These are phyloP conservation scores for Phellinidium pouzarii DNA, from an alignment of 1,284 basidiomycete species.

Conservation along the genomic window DNA sequence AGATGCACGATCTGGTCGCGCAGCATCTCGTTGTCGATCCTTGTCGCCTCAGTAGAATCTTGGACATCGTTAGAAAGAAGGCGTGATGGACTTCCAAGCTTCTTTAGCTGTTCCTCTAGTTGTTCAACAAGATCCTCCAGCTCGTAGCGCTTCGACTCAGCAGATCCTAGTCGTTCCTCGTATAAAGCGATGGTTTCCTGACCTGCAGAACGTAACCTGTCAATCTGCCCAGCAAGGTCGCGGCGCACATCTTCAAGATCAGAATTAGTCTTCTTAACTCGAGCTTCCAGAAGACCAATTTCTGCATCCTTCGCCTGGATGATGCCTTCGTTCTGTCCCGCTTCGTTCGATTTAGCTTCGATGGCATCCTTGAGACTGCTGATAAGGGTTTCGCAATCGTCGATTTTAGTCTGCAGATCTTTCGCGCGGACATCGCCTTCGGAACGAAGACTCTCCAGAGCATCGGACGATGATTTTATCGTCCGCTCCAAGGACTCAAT, in stretches of 20 bases:
- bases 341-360: slow-evolving; percentile 45
- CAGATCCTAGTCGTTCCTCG: slow-evolving; percentile 74
- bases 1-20: slow-evolving; percentile 84
- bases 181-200: slow-evolving; percentile 90
- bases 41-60: slow-evolving; percentile 53
- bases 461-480: slow-evolving; percentile 35
- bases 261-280: slow-evolving; percentile 39
- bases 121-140: slow-evolving; percentile 62
- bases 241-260: slow-evolving; percentile 61
- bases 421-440: slow-evolving; percentile 42
- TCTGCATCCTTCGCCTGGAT: slow-evolving; percentile 50
- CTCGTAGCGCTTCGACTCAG: slow-evolving; percentile 71
- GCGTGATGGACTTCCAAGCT: slow-evolving; percentile 32
- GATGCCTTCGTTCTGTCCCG: slow-evolving; percentile 43
- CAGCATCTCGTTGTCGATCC: slow-evolving; percentile 92
- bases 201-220: slow-evolving; percentile 77
- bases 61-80: slow-evolving; percentile 27
- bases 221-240: slow-evolving; percentile 65
- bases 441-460: slow-evolving; percentile 38
- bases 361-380: slow-evolving; percentile 45
- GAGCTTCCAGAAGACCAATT: slow-evolving; percentile 44
- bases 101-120: slow-evolving; percentile 52
- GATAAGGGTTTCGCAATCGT: slow-evolving; percentile 39
- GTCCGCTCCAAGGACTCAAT: slow-evolving; percentile 45
- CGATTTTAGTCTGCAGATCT: slow-evolving; percentile 43